Base-by-base conservation (phyloP, 495 filamentous ascomycete species). In the Aspergillus affinis region DNA sequence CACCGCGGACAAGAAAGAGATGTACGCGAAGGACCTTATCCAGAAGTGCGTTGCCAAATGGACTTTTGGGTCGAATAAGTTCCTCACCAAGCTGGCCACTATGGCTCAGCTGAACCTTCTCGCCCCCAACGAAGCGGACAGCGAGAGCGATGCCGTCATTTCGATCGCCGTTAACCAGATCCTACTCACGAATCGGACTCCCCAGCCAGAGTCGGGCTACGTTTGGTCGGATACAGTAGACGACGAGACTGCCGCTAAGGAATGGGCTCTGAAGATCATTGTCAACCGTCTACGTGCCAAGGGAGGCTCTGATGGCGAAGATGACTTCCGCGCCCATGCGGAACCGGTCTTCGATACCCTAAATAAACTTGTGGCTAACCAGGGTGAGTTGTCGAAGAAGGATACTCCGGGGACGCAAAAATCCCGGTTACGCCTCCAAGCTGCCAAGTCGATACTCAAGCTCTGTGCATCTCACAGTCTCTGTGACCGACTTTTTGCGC, bases 261-360 rank as follows among this genome's bases (percentile, higher is more conserved):
- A 86, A 54, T 91, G 92, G 81, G 90, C 93, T n/a, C 79, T 98
- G 36, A 92, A 88, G 66, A 87, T 91, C 32, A 83, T 97, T 19
- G 91, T 96, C 26, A 99, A 97, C 69, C 84, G 89, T 48, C 79
- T 97, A 2, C 86, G 90, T 23, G 87, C 89, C 19, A 77, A 82
- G 56, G 85, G 85, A 19, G 75, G 80, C 13, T 70, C 78, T 2
- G 77, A 78, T n/a, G 68, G 70, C 21, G 67, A 76, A 12, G 82
- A 84, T 18, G 82, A 83, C 52, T 84, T 90, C 61, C 84, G 84
- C 57, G 84, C 86, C 17, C 78, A 84, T 52, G 88, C 90, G 0
- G 61, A 72, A 32, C 84, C 86, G 7, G 86, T 96, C 0, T 93
- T 90, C 75, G 86, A 85, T 65, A 80, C 94, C 13, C 81, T 99